Conservation (phyloP, 805 yeast species). For the Suhomyces canberraensis region DNA sequence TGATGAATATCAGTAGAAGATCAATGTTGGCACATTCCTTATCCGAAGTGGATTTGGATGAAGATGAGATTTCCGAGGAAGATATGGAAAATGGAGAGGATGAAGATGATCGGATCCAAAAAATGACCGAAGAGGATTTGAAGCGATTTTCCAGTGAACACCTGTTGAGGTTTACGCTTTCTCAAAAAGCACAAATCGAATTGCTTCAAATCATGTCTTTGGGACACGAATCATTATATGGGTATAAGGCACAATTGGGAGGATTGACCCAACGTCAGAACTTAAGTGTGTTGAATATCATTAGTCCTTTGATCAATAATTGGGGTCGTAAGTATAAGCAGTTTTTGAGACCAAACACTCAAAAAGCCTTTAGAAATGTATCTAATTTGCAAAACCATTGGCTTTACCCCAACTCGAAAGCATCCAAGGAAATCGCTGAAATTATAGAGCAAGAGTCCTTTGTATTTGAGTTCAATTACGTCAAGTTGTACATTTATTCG, state of each 20-base stretch:
- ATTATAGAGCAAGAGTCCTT: slow-evolving; percentile 65
- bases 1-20: slow-evolving; percentile 75
- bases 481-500: slow-evolving; percentile 80
- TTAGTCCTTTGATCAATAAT: slow-evolving; percentile 71
- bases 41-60: slow-evolving; percentile 59
- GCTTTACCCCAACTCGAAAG: slow-evolving; percentile 31
- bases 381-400: slow-evolving; percentile 21
- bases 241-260: slow-evolving; percentile 54
- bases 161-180: slow-evolving; percentile 49
- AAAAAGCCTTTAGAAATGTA: slow-evolving; percentile 30
- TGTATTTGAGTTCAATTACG: slow-evolving; percentile 79
- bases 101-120: slow-evolving; percentile 25
- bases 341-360: slow-evolving; percentile 41
- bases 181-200: slow-evolving; percentile 78
- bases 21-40: slow-evolving; percentile 74
- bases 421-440: slow-evolving; percentile 35
- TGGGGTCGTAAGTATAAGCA: slow-evolving; percentile 70
- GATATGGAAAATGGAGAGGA: slow-evolving; percentile 27
- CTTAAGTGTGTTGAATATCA: slow-evolving; percentile 64
- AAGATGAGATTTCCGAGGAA: slow-evolving; percentile 37
- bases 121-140: slow-evolving; percentile 33
- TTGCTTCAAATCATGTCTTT: slow-evolving; percentile 72
- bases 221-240: slow-evolving; percentile 81
- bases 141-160: slow-evolving; percentile 24
- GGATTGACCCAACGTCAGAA: slow-evolving; percentile 58